Base-by-base conservation (phyloP, 352 stramenopile genomes). In the Phytopythium helicoides region DNA sequence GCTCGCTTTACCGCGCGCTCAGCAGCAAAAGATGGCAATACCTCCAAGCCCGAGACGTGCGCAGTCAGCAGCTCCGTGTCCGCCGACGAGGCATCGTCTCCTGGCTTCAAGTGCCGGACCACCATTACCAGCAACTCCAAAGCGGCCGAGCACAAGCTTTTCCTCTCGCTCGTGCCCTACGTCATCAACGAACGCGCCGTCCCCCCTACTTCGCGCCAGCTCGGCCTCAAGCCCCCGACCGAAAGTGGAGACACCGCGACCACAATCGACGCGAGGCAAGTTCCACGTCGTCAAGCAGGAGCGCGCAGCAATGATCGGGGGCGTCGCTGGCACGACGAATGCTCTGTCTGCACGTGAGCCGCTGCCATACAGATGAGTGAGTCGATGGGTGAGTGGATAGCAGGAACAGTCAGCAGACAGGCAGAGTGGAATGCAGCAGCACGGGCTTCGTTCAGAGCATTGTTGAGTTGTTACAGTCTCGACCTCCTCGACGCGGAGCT, bases 301-400 rank as follows among this genome's bases (percentile, higher is more conserved):
- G 16, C 37, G 54, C 9, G 31, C 62, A 35, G 46, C 53, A n/a
- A 31, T 51, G 16, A 31, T 77, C 19, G 61, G 66, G 15, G 71
- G 73, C 15, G 44, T 89, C 15, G 70, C 66, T 16, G 78, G 78
- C 0, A 58, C 79, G 6, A 39, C 71, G 15, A 86, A 73, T 25
- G 38, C 36, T 6, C 56, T 89, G 3, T 81, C 68, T 6, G 39
- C 54, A 21, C 71, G 75, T 3, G 75, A 86, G 23, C 60, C 64
- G 46, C 44, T 89, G 47, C 78, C 71, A 21, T 89, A 87, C 52
- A 71, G 75, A 35, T 89, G 58, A 77, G 36, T 89, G 58, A 77
- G 26, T 31, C 6, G 36, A n/a, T n/a, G n/a, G n/a, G n/a, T n/a
- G 9, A n/a, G 8, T 8, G 42, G 19, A 46, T 21, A 18, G 16